Evolutionary conservation across 768 basidiomycete species (phyloP), one percentile per base, ranked within the genome.

Genomic region (Agaricus sinodeliciosus): DNA sequence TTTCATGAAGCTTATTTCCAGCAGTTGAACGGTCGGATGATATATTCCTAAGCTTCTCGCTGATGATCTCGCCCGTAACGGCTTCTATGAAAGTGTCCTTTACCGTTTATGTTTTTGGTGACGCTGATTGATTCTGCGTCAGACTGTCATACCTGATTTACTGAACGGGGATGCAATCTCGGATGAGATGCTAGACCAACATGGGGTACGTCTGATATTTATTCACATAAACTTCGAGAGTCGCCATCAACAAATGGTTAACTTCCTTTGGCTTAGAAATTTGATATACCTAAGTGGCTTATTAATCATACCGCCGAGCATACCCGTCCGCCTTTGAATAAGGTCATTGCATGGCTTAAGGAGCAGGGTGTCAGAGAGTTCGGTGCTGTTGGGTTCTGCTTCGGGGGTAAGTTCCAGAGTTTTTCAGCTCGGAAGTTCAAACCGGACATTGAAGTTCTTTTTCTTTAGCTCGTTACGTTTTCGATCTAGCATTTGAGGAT

Each of bases 351-450:
- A 3, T 77, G 70, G 0, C 73, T 90, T 55, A 83, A 81, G 62
- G 76, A 66, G 34, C 60, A 77, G 55, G 87, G 86, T 1, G 69
- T 89, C 18, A 79, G 70, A 1, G 63, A 63, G 8, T 75, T 90
- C 51, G 85, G 69, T 0, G 80, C 81, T 0, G 76, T 77, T 3
- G 85, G 84, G 2, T 89, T 81, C 70, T 90, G 88, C 70, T 82
- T 78, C 49, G 84, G 85, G 54, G 85, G 80, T 75, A 55, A 52
- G 72, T 61, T 48, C 9, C 18, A 7, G 31, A 11, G 8, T 31
- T 2, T 11, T 31, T 8, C 7, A 2, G 7, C 3, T 11, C 8
- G n/a, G n/a, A 31, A 31, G 31, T 8, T 31, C 31, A 11, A 31
- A 4, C 2, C 15, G 28, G 11, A 11, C 26, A 39, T 4, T 5